phyloP scores from a whole-genome alignment of 495 filamentous ascomycete genomes.

The Penicillium simplicissimum region DNA sequence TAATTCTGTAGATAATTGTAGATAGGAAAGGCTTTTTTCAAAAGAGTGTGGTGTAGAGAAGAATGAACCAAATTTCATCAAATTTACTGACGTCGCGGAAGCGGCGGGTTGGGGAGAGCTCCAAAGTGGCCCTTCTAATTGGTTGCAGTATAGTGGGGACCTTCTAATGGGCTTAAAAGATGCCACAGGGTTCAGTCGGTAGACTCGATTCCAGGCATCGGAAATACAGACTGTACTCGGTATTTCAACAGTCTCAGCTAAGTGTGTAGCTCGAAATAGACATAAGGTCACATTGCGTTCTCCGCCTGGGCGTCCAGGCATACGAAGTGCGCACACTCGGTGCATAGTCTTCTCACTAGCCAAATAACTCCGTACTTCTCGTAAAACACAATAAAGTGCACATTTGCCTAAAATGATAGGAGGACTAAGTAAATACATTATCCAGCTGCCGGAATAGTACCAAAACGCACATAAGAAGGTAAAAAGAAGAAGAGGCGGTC shows the following conservation, averaged over 20 bases:
- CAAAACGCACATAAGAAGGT: constrained; percentile 35
- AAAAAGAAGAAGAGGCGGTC: constrained; percentile 25
- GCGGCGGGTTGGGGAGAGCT: constrained; percentile 40
- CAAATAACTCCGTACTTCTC: background rate
- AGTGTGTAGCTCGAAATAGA: background rate
- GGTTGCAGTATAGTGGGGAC: constrained; percentile 20
- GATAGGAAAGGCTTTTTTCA: constrained; percentile 5
- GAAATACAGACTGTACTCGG: background rate
- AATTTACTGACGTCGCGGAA: constrained; percentile 38
- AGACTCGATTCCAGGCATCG: background rate
- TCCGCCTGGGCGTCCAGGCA: background rate
- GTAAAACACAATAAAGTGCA: constrained; percentile 16
- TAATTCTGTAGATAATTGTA: background rate
- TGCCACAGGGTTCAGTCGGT: background rate
- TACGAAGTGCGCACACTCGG: background rate
- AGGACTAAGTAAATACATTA: constrained; percentile 52
- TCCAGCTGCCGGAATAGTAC: constrained; percentile 40
- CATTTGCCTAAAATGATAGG: constrained; percentile 27
- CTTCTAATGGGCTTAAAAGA: background rate
- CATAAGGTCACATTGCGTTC: background rate
- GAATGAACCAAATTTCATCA: constrained; percentile 16
- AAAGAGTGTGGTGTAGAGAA: constrained; percentile 13
- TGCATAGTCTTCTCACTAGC: background rate
- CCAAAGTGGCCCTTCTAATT: constrained; percentile 30
- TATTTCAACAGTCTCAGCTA: too few species aligned